These are phyloP conservation scores for Hordeum marinum DNA, from an alignment of 176 grass and related monocot genomes.

Conservation along the genomic window DNA sequence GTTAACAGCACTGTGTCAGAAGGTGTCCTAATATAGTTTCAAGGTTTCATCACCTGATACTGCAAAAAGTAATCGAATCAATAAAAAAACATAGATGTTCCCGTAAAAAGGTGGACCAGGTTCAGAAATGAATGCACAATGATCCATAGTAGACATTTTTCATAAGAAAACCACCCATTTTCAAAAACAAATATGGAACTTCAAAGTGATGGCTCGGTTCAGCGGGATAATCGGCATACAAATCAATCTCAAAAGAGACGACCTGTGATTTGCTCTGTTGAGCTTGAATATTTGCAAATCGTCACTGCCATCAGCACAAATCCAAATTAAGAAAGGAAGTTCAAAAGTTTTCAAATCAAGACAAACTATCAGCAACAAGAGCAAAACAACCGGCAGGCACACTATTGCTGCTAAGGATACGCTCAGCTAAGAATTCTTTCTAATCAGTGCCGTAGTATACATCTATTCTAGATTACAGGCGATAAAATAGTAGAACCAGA, in stretches of 20 bases:
- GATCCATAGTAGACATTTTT: neutral
- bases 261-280: conserved; percentile 95
- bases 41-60: conserved; percentile 59
- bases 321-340: neutral
- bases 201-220: conserved; percentile 53
- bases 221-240: conserved; percentile 91
- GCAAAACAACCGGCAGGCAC: no score
- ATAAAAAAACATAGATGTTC: neutral
- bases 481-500: neutral
- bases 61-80: no score
- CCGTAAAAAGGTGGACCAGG: neutral
- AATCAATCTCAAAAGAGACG: conserved; percentile 46
- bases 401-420: no score
- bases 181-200: neutral
- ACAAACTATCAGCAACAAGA: neutral
- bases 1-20: conserved; percentile 45
- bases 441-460: neutral
- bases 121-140: neutral
- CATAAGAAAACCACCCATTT: no score
- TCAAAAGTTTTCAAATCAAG: neutral
- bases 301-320: conserved; percentile 16
- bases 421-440: no score
- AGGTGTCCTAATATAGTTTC: conserved; percentile 94
- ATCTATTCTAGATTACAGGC: neutral
- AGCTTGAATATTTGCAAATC: conserved; percentile 86